Conservation (phyloP, 2,329 filamentous ascomycete species). For the Stemphylium beticola region DNA sequence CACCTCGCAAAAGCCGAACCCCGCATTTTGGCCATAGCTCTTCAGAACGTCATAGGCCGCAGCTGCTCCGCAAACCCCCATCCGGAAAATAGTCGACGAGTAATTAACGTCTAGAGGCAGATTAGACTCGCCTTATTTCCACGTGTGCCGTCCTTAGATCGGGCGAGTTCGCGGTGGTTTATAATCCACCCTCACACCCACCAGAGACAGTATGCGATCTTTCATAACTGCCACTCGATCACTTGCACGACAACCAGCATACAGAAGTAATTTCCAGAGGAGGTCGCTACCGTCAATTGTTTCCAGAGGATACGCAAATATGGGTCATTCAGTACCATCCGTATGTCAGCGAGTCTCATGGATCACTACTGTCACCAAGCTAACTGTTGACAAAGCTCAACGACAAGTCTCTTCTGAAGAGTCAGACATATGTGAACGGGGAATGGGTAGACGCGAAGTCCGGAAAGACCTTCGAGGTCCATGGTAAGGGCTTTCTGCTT, state of each 20-base stretch:
- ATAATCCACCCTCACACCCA: constrained; percentile 8
- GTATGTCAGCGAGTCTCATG: constrained; percentile 28
- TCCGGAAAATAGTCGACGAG: constrained; percentile 3
- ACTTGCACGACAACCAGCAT: constrained; percentile 39
- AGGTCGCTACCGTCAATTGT: constrained; percentile 44
- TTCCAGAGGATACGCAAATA: constrained; percentile 50
- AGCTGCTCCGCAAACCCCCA: not conserved
- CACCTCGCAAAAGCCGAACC: constrained; percentile 10
- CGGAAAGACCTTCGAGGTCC: constrained; percentile 89
- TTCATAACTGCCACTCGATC: constrained; percentile 40
- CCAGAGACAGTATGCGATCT: constrained; percentile 38
- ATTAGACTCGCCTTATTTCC: constrained; percentile 6
- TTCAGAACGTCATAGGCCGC: constrained; percentile 15
- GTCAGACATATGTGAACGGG: constrained; percentile 86
- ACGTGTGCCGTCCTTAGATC: constrained; percentile 3
- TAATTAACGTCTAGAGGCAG: constrained; percentile 8
- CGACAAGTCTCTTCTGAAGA: constrained; percentile 73
- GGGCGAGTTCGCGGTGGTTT: constrained; percentile 3
- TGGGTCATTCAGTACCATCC: constrained; percentile 52
- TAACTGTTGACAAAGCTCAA: constrained; percentile 49
- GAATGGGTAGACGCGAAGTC: constrained; percentile 87
- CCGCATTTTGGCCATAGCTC: constrained; percentile 17
- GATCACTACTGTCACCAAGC: not conserved
- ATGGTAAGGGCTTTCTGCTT: constrained; percentile 43
- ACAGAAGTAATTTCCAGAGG: constrained; percentile 40